These are phyloP conservation scores for Radiomyces spectabilis DNA, from an alignment of 192 early-diverging fungal genomes.

Conservation along the genomic window DNA sequence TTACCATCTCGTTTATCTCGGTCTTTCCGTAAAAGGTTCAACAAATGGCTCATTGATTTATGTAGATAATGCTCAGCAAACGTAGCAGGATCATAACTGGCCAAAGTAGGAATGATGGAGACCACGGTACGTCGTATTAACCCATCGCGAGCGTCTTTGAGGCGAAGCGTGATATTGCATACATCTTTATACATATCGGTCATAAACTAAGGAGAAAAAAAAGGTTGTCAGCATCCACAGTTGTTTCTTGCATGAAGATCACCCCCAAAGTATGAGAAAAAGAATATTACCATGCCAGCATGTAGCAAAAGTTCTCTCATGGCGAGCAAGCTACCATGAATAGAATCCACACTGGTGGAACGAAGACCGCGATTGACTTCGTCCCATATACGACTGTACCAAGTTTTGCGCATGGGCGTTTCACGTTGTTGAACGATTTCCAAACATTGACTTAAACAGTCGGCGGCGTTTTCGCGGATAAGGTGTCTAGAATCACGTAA, in stretches of 20 bases:
- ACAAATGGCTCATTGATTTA: slow-evolving; percentile 65
- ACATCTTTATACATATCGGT: slow-evolving; percentile 66
- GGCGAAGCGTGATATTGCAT: slow-evolving; percentile 66
- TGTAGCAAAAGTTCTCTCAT: slow-evolving; percentile 74
- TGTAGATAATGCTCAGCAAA: slow-evolving; percentile 69
- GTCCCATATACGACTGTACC: slow-evolving; percentile 77
- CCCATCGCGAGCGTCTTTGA: slow-evolving; percentile 71
- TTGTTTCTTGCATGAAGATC: too few species aligned
- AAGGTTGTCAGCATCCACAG: too few species aligned
- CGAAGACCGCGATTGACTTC: slow-evolving; percentile 72
- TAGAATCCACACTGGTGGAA: slow-evolving; percentile 61
- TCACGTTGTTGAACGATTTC: slow-evolving; percentile 76
- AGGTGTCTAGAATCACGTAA: slow-evolving; percentile 72
- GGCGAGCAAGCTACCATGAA: slow-evolving; percentile 82
- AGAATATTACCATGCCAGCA: slow-evolving; percentile 58
- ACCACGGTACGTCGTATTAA: slow-evolving; percentile 81
- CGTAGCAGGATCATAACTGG: slow-evolving; percentile 62
- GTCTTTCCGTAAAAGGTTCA: slow-evolving; percentile 65
- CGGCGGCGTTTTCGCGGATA: slow-evolving; percentile 77
- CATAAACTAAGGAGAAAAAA: slow-evolving; percentile 62
- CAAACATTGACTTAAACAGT: slow-evolving; percentile 71
- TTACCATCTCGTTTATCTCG: slow-evolving; percentile 48
- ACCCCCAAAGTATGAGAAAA: too few species aligned
- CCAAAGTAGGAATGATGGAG: slow-evolving; percentile 73
- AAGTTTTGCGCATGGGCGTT: slow-evolving; percentile 44